phyloP scores from a whole-genome alignment of 2,329 filamentous ascomycete species.

The Dryadomyces quercivorus region DNA sequence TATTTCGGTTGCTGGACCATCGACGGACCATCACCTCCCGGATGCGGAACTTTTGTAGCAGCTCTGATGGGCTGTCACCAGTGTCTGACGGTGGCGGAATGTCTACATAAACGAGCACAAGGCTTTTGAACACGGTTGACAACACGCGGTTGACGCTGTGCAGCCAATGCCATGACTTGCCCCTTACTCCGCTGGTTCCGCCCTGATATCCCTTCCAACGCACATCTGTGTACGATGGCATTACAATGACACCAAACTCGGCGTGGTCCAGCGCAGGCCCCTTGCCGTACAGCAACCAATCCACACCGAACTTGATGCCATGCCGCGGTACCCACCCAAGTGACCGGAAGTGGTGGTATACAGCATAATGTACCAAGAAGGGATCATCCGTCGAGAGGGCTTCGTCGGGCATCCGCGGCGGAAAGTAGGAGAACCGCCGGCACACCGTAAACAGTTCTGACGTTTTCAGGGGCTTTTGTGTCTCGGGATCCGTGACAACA shows the following conservation, averaged over 20 bases:
- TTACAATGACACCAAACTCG: constrained; percentile 75
- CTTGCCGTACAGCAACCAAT: constrained; percentile 87
- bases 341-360: constrained; percentile 93
- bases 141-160: constrained; percentile 85
- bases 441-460: constrained; percentile 53
- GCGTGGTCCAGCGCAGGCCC: constrained; percentile 92
- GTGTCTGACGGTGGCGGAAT: constrained; percentile 56
- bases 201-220: constrained; percentile 48
- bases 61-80: constrained; percentile 42
- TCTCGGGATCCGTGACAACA: constrained; percentile 40
- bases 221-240: constrained; percentile 67
- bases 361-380: constrained; percentile 77
- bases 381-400: constrained; percentile 53
- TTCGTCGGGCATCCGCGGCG: constrained; percentile 30
- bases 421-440: constrained; percentile 58
- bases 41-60: constrained; percentile 60
- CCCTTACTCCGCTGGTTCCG: constrained; percentile 19
- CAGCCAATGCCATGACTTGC: constrained; percentile 64
- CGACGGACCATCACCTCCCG: constrained; percentile 71
- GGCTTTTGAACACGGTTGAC: constrained; percentile 76
- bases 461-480: constrained; percentile 33
- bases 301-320: constrained; percentile 88
- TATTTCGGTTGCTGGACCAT: constrained; percentile 73
- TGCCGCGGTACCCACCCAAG: constrained; percentile 88
- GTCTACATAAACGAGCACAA: constrained; percentile 86